These are phyloP conservation scores for Papiliotrema nemorosa DNA, from an alignment of 1,284 basidiomycete species.

Conservation along the genomic window DNA sequence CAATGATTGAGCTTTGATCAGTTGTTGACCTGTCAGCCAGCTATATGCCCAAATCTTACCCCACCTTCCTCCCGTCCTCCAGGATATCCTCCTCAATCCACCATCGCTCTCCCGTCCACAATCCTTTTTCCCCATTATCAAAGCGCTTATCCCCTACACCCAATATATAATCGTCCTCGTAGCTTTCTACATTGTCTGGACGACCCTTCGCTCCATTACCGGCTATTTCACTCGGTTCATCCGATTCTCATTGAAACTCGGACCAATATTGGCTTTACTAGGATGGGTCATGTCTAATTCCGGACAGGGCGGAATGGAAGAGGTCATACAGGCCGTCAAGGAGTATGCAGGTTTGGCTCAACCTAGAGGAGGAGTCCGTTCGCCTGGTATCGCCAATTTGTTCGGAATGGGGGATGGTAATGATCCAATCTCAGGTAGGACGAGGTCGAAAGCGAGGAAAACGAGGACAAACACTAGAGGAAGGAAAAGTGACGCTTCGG, in stretches of 20 bases:
- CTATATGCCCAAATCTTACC: slow-evolving; percentile 23
- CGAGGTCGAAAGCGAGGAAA: not conserved
- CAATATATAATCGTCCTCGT: slow-evolving; percentile 34
- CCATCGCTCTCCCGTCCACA: slow-evolving; percentile 30
- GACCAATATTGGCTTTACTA: slow-evolving; percentile 37
- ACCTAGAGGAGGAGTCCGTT: not conserved
- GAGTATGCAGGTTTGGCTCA: slow-evolving; percentile 28
- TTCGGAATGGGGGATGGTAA: not conserved
- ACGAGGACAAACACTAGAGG: not conserved
- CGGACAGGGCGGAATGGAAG: slow-evolving; percentile 41
- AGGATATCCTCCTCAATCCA: slow-evolving; percentile 29
- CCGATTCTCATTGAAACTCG: slow-evolving; percentile 38
- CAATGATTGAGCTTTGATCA: no score
- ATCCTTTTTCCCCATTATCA: slow-evolving; percentile 36
- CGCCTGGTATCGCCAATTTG: slow-evolving; percentile 1
- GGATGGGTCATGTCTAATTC: slow-evolving; percentile 42
- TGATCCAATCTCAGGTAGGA: not conserved
- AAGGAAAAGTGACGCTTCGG: not conserved
- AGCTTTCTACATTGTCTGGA: slow-evolving; percentile 40
- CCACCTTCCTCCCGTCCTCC: slow-evolving; percentile 31
- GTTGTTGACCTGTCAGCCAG: slow-evolving; percentile 4
- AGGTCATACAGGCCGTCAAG: slow-evolving; percentile 35
- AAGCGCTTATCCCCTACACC: slow-evolving; percentile 32
- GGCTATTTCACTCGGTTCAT: slow-evolving; percentile 38
- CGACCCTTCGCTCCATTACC: slow-evolving; percentile 28